phyloP scores from a whole-genome alignment of 768 basidiomycete genomes.

The Phylloporus arenicola region DNA sequence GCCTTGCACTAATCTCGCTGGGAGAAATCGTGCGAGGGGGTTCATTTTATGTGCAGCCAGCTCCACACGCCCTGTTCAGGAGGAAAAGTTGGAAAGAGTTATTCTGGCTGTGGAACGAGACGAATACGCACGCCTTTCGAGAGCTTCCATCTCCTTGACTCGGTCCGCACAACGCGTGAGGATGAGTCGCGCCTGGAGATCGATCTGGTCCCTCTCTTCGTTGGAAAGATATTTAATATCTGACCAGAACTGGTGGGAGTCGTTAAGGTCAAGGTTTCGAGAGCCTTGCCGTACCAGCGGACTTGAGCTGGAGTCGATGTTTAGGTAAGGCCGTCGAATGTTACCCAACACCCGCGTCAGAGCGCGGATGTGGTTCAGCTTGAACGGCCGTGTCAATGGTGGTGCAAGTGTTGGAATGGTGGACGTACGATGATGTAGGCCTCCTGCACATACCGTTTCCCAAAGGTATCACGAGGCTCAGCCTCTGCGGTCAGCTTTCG shows the following conservation, averaged over 20 bases:
- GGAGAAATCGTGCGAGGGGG: conserved; percentile 64
- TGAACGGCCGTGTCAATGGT: conserved; percentile 2
- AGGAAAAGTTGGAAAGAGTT: conserved; percentile 12
- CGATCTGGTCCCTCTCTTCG: conserved; percentile 93
- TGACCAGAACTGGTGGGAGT: conserved; percentile 50
- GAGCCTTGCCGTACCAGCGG: conserved; percentile 46
- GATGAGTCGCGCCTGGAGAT: conserved; percentile 84
- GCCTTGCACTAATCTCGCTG: conserved; percentile 61
- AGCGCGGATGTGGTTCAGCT: conserved; percentile 72
- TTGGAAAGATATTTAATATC: conserved; percentile 72
- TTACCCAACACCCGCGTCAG: conserved; percentile 66
- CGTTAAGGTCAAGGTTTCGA: conserved; percentile 52
- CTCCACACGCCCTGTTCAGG: conserved; percentile 55
- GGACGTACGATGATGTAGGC: conserved; percentile 62
- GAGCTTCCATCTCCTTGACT: conserved; percentile 79
- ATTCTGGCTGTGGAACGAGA: conserved; percentile 12
- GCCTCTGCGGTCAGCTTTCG: conserved; percentile 39
- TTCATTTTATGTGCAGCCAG: conserved; percentile 59
- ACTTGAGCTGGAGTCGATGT: conserved; percentile 56
- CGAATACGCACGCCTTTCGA: conserved; percentile 74
- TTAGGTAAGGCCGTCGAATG: conserved; percentile 85
- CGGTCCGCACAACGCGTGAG: conserved; percentile 81
- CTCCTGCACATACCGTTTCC: conserved; percentile 67
- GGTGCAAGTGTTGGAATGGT: background rate
- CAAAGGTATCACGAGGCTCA: conserved; percentile 40